Evolutionary conservation across 176 grass and related monocot genomes (phyloP).

Genomic region (Bonia amplexicaulis): DNA sequence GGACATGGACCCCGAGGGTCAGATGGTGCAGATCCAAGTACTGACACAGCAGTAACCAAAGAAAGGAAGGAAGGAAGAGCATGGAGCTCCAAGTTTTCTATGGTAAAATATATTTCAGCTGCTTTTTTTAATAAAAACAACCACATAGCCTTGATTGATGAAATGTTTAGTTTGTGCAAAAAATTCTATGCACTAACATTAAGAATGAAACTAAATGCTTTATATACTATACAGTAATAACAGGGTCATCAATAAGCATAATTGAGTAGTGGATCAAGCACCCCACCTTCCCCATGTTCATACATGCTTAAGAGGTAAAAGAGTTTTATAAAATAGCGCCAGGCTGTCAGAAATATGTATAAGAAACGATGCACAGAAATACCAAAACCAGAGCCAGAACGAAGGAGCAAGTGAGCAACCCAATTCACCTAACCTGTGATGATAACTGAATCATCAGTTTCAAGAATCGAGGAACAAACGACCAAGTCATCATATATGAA

Average conservation of each 20-base stretch:
- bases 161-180: not conserved
- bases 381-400: not conserved
- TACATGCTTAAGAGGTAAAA: not conserved
- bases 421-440: slow-evolving; percentile 74
- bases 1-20: not conserved
- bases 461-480: slow-evolving; percentile 89
- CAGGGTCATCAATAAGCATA: not conserved
- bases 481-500: slow-evolving; percentile 91
- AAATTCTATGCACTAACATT: not conserved
- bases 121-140: not conserved
- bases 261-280: not conserved
- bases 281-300: not conserved
- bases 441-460: slow-evolving; percentile 98
- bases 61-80: not conserved
- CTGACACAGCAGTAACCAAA: not conserved
- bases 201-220: not conserved
- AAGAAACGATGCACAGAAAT: slow-evolving; percentile 7
- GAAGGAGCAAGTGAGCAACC: not conserved
- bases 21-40: not conserved
- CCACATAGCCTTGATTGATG: not conserved
- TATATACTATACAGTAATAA: not conserved
- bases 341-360: slow-evolving; percentile 12
- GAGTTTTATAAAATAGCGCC: not conserved
- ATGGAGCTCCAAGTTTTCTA: not conserved
- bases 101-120: not conserved